A percentile compares a stretch with the other conserved stretches of the same genome.
phyloP scores from a whole-genome alignment of 805 yeast genomes.

The Wickerhamiella qilinensis region DNA sequence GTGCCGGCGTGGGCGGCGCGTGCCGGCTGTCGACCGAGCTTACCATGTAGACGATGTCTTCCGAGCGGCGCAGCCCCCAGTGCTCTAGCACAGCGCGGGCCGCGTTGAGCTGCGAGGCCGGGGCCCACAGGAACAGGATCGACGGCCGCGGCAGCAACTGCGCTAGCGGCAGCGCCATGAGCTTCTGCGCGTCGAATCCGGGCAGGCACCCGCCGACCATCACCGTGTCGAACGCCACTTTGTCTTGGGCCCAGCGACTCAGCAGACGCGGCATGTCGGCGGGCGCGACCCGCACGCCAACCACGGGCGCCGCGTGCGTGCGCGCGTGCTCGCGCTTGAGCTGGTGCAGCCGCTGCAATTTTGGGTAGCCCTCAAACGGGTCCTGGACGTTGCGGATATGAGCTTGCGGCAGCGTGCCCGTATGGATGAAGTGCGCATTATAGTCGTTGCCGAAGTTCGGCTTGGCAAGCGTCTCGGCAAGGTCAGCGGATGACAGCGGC shows the following conservation, averaged over 20 bases:
- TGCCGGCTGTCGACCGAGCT: constrained; percentile 47
- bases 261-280: constrained; percentile 41
- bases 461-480: too few relatives aligned
- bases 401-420: constrained; percentile 44
- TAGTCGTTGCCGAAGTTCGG: constrained; percentile 49
- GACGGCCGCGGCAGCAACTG: constrained; percentile 73
- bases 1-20: constrained; percentile 36
- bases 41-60: constrained; percentile 73
- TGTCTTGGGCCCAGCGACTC: constrained; percentile 42
- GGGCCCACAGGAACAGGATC: constrained; percentile 74
- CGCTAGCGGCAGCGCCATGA: constrained; percentile 53
- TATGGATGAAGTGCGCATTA: constrained; percentile 49
- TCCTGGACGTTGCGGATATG: constrained; percentile 49
- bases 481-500: constrained; percentile 1
- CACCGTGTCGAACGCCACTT: constrained; percentile 66
- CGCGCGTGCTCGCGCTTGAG: constrained; percentile 45
- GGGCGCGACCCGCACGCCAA: constrained; percentile 41
- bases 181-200: constrained; percentile 43
- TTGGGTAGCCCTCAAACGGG: constrained; percentile 76
- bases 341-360: constrained; percentile 48
- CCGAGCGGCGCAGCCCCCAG: constrained; percentile 70
- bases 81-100: constrained; percentile 31
- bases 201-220: constrained; percentile 81
- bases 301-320: constrained; percentile 42
- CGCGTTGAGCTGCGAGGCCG: constrained; percentile 50